Evolutionary conservation across 192 early-diverging fungal genomes (phyloP).

Genomic region (Coemansia sp.): DNA sequence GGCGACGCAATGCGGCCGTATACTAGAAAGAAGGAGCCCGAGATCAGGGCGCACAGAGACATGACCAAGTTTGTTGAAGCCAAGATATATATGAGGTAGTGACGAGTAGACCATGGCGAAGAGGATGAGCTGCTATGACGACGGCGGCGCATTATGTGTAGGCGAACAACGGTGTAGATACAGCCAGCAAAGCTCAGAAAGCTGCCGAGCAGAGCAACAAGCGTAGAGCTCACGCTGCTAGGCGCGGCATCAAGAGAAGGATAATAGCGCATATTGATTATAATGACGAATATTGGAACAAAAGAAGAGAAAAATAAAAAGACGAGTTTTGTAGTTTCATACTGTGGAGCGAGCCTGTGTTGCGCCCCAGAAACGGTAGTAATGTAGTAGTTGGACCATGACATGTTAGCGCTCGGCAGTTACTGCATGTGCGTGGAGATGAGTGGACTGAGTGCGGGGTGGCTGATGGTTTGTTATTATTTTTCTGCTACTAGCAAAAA

Average conservation of each 20-base stretch:
- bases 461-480: too few relatives aligned
- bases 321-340: neutral
- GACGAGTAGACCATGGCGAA: slow-evolving; percentile 22
- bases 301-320: slow-evolving; percentile 1
- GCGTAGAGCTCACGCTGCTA: slow-evolving; percentile 38
- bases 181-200: slow-evolving; percentile 20
- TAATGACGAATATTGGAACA: neutral
- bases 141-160: slow-evolving; percentile 9
- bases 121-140: too few relatives aligned
- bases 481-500: too few relatives aligned
- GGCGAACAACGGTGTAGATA: slow-evolving; percentile 6
- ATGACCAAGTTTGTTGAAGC: slow-evolving; percentile 12
- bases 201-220: slow-evolving; percentile 18
- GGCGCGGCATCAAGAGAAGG: slow-evolving; percentile 37
- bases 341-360: neutral
- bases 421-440: neutral
- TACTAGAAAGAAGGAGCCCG: slow-evolving; percentile 23
- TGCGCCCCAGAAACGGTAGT: neutral
- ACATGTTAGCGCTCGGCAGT: neutral
- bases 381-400: neutral
- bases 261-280: slow-evolving; percentile 24
- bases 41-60: slow-evolving; percentile 14
- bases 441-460: too few relatives aligned
- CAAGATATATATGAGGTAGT: slow-evolving; percentile 20
- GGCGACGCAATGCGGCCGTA: slow-evolving; percentile 27